Conservation (phyloP, 1,284 basidiomycete species). For the Tetrapyrgos nigripes region DNA sequence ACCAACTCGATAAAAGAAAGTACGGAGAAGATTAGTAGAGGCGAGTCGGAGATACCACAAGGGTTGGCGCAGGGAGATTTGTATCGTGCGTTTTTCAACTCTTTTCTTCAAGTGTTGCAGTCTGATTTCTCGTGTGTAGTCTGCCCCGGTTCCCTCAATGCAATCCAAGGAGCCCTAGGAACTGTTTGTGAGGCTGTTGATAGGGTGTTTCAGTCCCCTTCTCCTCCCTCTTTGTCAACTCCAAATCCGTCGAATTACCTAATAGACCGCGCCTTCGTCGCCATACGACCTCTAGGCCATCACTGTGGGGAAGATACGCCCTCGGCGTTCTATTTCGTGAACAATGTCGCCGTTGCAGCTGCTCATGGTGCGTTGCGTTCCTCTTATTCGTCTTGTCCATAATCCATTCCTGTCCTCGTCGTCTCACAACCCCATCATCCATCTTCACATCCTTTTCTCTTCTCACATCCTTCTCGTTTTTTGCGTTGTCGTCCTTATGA, state of each 20-base stretch:
- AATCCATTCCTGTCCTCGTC: not conserved
- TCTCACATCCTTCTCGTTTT: no score
- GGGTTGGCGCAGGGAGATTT: slow-evolving; percentile 81
- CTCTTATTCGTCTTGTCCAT: not conserved
- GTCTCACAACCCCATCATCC: no score
- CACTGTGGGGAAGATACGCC: slow-evolving; percentile 91
- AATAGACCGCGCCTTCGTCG: slow-evolving; percentile 77
- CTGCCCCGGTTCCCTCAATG: slow-evolving; percentile 71
- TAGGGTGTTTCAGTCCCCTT: slow-evolving; percentile 41
- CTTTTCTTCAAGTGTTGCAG: not conserved
- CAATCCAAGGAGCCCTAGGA: slow-evolving; percentile 79
- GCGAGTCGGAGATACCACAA: slow-evolving; percentile 81
- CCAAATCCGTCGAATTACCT: slow-evolving; percentile 14
- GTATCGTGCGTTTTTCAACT: slow-evolving; percentile 64
- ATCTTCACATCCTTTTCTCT: no score
- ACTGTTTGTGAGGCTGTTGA: slow-evolving; percentile 90
- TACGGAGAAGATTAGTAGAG: slow-evolving; percentile 65
- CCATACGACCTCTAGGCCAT: slow-evolving; percentile 88
- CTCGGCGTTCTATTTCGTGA: slow-evolving; percentile 93
- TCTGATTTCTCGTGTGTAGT: slow-evolving; percentile 48
- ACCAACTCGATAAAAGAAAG: slow-evolving; percentile 69
- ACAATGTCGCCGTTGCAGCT: slow-evolving; percentile 91
- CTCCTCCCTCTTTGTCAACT: slow-evolving; percentile 5
- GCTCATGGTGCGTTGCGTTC: slow-evolving; percentile 73
- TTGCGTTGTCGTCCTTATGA: slow-evolving; percentile 4